Conservation (phyloP, 2,329 filamentous ascomycete genomes). For the Sclerotinia spermophila region DNA sequence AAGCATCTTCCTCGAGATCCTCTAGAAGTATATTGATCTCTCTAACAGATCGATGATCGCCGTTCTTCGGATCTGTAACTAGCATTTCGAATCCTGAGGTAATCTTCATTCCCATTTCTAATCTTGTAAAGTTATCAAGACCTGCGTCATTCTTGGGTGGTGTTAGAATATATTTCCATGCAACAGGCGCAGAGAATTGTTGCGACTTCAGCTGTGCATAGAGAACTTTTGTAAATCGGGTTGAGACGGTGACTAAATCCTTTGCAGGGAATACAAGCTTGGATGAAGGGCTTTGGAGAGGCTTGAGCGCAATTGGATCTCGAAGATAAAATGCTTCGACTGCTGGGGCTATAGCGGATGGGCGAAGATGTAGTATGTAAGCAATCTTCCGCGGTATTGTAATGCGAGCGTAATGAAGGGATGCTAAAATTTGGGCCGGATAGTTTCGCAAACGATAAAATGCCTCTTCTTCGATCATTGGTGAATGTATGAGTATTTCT, state of each 20-base stretch:
- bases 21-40: constrained; percentile 74
- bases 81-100: constrained; percentile 90
- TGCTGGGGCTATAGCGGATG: constrained; percentile 74
- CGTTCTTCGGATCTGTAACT: constrained; percentile 61
- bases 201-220: constrained; percentile 91
- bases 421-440: constrained; percentile 68
- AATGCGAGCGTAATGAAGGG: constrained; percentile 70
- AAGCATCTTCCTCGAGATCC: constrained; percentile 50
- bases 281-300: constrained; percentile 54
- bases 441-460: constrained; percentile 87
- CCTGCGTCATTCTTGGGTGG: constrained; percentile 32
- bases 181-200: constrained; percentile 64
- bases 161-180: constrained; percentile 44
- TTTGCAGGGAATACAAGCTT: constrained; percentile 65
- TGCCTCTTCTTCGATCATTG: constrained; percentile 77
- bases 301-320: constrained; percentile 71
- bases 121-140: constrained; percentile 34
- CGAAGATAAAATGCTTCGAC: constrained; percentile 91
- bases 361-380: constrained; percentile 70
- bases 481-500: constrained; percentile 63
- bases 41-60: constrained; percentile 64
- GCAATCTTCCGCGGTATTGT: constrained; percentile 80
- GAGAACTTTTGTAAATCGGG: constrained; percentile 81
- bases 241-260: constrained; percentile 76
- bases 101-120: constrained; percentile 84